Evolutionary conservation across 441 rosid genomes (phyloP), one percentile per base, ranked within the genome.

Genomic region (Corymbia calophylla): DNA sequence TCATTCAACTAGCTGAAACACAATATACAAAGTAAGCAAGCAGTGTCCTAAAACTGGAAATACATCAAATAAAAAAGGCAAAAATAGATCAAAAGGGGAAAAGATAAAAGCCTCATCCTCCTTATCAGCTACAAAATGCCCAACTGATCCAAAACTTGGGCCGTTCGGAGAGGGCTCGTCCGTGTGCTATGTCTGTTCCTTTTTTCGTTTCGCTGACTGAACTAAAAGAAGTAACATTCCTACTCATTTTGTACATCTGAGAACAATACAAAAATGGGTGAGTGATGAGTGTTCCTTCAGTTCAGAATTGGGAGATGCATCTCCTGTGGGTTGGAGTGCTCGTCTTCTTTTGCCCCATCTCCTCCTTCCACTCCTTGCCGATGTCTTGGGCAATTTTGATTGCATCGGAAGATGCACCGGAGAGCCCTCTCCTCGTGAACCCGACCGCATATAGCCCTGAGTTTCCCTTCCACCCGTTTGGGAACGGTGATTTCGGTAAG

Each of bases 401-500:
- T 12, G 99, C 97, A 35, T 97, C 99, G 48, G 93, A 93, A 29
- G 98, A 95, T 44, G 95, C 95, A 90, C 99, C 98, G 16, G 96
- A 94, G 87, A 97, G 97, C 95, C 97, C 99, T 96, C 95, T 97
- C 95, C 93, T 97, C 49, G 97, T 95, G 92, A 97, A 97, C 93
- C 99, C 99, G 88, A 96, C 98, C 62, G 98, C 99, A 90, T 97
- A 97, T 6, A 97, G 95, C 29, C 98, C 99, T 6, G 94, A 90
- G 27, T 93, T 96, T 84, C 98, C 99, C 90, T 97, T 97, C 99
- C 99, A 97, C 7, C 95, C 97, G 88, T 92, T 92, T 17, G 98
- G 97, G 90, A 93, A 92, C 39, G 95, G 92, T 39, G 98, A 88
- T 58, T 95, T 97, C 14, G 98, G 99, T 90, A 94, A 93, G 56